Evolutionary conservation across 192 early-diverging fungal genomes (phyloP), one percentile per base, ranked within the genome.

Genomic region (Coemansia sp.): DNA sequence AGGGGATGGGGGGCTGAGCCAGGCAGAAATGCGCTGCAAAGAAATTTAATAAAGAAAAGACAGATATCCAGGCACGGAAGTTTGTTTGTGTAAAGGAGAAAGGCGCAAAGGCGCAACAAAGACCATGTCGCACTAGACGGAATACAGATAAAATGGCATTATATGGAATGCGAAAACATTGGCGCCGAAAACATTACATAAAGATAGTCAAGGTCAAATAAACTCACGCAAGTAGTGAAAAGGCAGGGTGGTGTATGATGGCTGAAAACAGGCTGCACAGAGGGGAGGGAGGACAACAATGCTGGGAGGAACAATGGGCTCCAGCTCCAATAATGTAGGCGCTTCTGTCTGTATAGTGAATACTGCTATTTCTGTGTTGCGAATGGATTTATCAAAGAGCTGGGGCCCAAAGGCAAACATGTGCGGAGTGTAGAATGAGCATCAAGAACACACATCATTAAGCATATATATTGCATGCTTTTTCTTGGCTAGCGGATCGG

Each of bases 1-100:
- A 18, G 30, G 23, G 45, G 41, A 59, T 59, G 57, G 38, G 57
- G 57, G 57, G 57, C 57, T 59, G 57, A 59, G 57, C 34, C 57
- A 35, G n/a, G 18, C 7, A 59, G 35, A 59, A 2, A 59, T 36
- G 57, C 33, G 23, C 15, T 26, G 51, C 57, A 59, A 38, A 59
- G 35, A 18, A 33, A 34, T 38, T 38, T 20, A 36, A 59, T 59
- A 59, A 59, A 59, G 57, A 59, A 34, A 26, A 30, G 1, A 26
- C 24, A 26, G 23, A 53, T 26, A 41, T 53, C 15, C 1, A 23
- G 24, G 51, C 23, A 26, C 51, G 26, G 15, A 23, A 10, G 24
- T 14, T 26, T 10, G 14, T 33, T 59, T 59, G 57, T 59, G 57
- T 35, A 59, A 59, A 59, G 57, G 24, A 53, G 2, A 59, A 59